Conservation (phyloP, 805 yeast genomes). For the Schwanniomyces sp. region DNA sequence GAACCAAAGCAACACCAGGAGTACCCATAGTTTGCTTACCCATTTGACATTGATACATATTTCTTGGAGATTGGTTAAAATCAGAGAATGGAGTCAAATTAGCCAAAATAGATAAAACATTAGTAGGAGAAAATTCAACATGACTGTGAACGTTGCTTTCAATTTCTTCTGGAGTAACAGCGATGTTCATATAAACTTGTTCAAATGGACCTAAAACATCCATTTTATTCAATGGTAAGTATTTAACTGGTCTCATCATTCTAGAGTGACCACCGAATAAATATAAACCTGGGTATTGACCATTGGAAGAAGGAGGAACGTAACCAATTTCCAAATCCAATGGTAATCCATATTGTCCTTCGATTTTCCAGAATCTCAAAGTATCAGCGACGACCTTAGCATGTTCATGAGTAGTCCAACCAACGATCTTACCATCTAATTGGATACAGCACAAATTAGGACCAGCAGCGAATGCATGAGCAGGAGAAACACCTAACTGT, state of each 20-base stretch:
- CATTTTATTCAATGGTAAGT: conserved; percentile 77
- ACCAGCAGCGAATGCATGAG: conserved; percentile 82
- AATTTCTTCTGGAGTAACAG: conserved; percentile 91
- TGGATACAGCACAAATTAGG: conserved; percentile 89
- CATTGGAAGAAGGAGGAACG: conserved; percentile 93
- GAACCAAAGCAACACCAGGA: conserved; percentile 92
- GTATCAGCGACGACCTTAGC: conserved; percentile 87
- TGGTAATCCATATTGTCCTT: conserved; percentile 77
- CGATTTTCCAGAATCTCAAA: conserved; percentile 88
- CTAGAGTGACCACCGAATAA: conserved; percentile 90
- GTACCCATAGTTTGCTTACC: conserved; percentile 99
- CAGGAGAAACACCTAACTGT: conserved; percentile 77
- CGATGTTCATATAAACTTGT: conserved; percentile 95
- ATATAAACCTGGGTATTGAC: conserved; percentile 96
- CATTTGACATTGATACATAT: conserved; percentile 99
- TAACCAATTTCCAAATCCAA: conserved; percentile 87
- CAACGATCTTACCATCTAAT: conserved; percentile 86
- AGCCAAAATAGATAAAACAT: conserved; percentile 90
- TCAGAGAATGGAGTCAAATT: conserved; percentile 97
- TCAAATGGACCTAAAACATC: conserved; percentile 97
- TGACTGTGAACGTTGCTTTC: conserved; percentile 79
- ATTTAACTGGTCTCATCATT: conserved; percentile 94
- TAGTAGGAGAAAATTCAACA: conserved; percentile 94
- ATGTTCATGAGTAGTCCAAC: conserved; percentile 91
- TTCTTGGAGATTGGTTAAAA: conserved; percentile 98